A percentile compares a stretch with the other conserved stretches of the same genome.
These are phyloP conservation scores for Choanephora cucurbitarum DNA, from an alignment of 371 early-diverging fungal genomes.

Conservation along the genomic window DNA sequence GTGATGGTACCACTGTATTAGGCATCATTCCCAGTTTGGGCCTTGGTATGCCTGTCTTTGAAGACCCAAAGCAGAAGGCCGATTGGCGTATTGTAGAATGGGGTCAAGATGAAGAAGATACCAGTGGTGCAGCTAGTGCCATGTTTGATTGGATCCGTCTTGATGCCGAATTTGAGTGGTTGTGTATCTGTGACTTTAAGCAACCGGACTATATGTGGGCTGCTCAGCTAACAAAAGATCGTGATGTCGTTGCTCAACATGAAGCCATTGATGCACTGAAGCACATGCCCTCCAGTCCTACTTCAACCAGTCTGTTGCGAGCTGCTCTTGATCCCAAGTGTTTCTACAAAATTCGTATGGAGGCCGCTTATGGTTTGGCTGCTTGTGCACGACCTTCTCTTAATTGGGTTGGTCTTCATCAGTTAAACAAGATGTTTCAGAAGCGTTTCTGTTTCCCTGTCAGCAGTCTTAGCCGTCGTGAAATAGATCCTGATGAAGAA, in stretches of 20 bases:
- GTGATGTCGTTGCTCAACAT: conserved; percentile 95
- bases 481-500: conserved; percentile 32
- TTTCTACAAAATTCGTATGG: conserved; percentile 93
- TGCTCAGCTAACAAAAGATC: conserved; percentile 90
- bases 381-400: conserved; percentile 60
- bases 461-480: conserved; percentile 15
- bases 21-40: conserved; percentile 59
- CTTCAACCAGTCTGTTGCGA: conserved; percentile 75
- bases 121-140: conserved; percentile 64
- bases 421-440: conserved; percentile 75
- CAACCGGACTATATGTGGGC: conserved; percentile 98
- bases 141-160: conserved; percentile 97
- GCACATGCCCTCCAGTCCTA: conserved; percentile 65
- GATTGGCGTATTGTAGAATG: conserved; percentile 82
- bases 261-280: conserved; percentile 81
- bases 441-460: conserved; percentile 70
- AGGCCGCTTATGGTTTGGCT: conserved; percentile 88
- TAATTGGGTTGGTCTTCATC: conserved; percentile 74
- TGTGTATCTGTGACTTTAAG: conserved; percentile 85
- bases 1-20: conserved; percentile 44
- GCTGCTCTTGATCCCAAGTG: conserved; percentile 82
- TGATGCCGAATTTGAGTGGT: conserved; percentile 96
- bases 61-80: conserved; percentile 67
- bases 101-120: conserved; percentile 81
- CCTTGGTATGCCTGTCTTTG: conserved; percentile 71